Evolutionary conservation across 2,329 filamentous ascomycete species (phyloP).

Genomic region (Pseudopithomyces chartarum): DNA sequence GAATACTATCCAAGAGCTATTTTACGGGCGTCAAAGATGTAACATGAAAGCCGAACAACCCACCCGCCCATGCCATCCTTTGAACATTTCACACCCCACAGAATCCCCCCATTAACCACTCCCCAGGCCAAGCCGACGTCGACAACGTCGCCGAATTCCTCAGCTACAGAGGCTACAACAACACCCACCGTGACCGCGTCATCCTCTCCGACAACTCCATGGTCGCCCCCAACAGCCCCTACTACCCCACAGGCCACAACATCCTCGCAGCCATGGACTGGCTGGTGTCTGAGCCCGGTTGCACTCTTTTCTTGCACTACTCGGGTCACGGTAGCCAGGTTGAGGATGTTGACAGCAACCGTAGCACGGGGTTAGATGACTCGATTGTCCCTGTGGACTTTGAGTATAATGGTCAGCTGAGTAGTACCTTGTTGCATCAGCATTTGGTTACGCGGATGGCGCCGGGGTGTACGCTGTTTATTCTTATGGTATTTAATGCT

Average conservation of each 20-base stretch:
- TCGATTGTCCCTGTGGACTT: slow-evolving; percentile 62
- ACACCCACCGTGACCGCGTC: slow-evolving; percentile 49
- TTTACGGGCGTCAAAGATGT: too few species aligned
- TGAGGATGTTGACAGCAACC: slow-evolving; percentile 49
- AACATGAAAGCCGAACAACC: background rate
- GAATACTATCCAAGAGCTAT: background rate
- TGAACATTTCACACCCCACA: background rate
- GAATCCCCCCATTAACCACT: background rate
- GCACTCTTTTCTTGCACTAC: slow-evolving; percentile 62
- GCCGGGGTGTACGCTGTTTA: slow-evolving; percentile 57
- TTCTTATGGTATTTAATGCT: slow-evolving; percentile 50
- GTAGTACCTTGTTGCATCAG: slow-evolving; percentile 57
- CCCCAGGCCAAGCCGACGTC: slow-evolving; percentile 50
- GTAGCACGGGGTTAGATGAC: slow-evolving; percentile 48
- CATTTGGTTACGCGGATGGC: slow-evolving; percentile 59
- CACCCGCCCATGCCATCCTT: background rate
- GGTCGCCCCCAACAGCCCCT: slow-evolving; percentile 35
- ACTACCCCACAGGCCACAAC: slow-evolving; percentile 50
- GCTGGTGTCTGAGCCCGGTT: slow-evolving; percentile 60
- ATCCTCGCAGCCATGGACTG: slow-evolving; percentile 62
- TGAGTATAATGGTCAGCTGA: slow-evolving; percentile 58
- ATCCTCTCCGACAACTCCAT: slow-evolving; percentile 49
- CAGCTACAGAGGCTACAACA: slow-evolving; percentile 49
- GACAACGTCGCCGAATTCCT: slow-evolving; percentile 55
- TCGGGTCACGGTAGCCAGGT: slow-evolving; percentile 64